Conservation (phyloP, 495 filamentous ascomycete species). For the Trichoderma parareesei region DNA sequence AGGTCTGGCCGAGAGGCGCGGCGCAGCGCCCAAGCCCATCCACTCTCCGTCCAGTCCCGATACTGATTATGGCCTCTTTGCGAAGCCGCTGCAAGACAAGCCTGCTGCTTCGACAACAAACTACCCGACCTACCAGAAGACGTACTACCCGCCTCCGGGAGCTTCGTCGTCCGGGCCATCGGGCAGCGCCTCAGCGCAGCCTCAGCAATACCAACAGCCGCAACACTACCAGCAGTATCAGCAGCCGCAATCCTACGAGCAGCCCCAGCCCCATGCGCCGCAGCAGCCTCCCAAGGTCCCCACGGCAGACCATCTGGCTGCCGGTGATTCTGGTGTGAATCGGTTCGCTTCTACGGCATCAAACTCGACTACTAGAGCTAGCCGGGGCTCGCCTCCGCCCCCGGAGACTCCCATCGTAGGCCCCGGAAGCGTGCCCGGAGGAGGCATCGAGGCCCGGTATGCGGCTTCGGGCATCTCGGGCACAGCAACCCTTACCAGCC, state of each 20-base stretch:
- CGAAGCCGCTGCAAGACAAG: conserved; percentile 37
- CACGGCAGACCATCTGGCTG: conserved; percentile 21
- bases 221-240: neutral
- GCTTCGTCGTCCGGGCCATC: conserved; percentile 16
- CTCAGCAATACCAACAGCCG: conserved; percentile 18
- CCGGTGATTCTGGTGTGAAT: conserved; percentile 48
- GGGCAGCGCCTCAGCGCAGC: conserved; percentile 1
- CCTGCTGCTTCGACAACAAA: conserved; percentile 24
- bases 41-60: conserved; percentile 69
- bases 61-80: conserved; percentile 62
- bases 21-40: conserved; percentile 66
- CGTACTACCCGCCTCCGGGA: conserved; percentile 42
- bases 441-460: conserved; percentile 82
- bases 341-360: conserved; percentile 82
- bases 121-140: conserved; percentile 41
- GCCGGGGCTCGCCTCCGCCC: conserved; percentile 87
- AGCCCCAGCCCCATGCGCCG: conserved; percentile 1
- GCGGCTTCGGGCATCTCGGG: conserved; percentile 84
- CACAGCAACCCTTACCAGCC: conserved; percentile 64
- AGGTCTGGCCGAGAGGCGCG: conserved; percentile 61
- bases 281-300: conserved; percentile 18
- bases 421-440: conserved; percentile 57
- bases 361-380: conserved; percentile 84
- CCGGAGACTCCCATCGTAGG: conserved; percentile 88
- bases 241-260: conserved; percentile 18